phyloP scores from a whole-genome alignment of 768 basidiomycete species.

The Termitomyces sp. region DNA sequence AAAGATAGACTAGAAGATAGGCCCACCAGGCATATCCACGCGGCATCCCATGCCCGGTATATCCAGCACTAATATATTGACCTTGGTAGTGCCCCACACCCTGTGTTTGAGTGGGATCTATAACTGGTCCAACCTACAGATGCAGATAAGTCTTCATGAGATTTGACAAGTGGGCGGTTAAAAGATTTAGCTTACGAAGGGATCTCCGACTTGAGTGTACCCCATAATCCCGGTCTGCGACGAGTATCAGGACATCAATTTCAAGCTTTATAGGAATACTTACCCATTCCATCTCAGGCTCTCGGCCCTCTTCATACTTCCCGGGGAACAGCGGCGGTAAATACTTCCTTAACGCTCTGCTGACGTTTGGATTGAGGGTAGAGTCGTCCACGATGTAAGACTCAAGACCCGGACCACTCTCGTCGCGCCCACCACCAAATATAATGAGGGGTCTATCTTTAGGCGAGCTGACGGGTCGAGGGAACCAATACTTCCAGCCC shows the following conservation, averaged over 20 bases:
- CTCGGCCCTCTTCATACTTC: conserved; percentile 42
- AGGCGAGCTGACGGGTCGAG: conserved; percentile 44
- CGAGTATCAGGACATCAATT: neutral
- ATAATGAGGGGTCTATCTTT: conserved; percentile 57
- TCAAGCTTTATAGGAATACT: conserved; percentile 16
- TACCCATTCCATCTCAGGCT: conserved; percentile 84
- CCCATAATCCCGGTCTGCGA: conserved; percentile 82
- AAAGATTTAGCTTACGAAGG: conserved; percentile 48
- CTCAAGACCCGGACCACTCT: conserved; percentile 42
- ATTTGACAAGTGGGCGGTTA: neutral
- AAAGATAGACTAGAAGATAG: neutral
- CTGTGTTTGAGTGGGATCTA: conserved; percentile 25
- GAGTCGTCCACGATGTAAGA: conserved; percentile 57
- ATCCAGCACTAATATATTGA: conserved; percentile 74
- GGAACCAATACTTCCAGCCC: conserved; percentile 80
- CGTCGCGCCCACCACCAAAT: conserved; percentile 66
- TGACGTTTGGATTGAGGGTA: conserved; percentile 42
- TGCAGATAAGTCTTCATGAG: too few relatives aligned
- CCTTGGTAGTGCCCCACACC: conserved; percentile 36
- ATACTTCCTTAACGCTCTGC: conserved; percentile 52
- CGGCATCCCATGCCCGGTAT: conserved; percentile 79
- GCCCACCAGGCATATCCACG: conserved; percentile 67
- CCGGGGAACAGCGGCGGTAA: conserved; percentile 56
- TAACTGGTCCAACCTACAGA: conserved; percentile 60
- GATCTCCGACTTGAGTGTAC: conserved; percentile 56